Percentiles rank a stretch among this genome's conserved stretches.
Conservation (phyloP, 257 asterid genomes). For the Schizonepeta tenuifolia region DNA sequence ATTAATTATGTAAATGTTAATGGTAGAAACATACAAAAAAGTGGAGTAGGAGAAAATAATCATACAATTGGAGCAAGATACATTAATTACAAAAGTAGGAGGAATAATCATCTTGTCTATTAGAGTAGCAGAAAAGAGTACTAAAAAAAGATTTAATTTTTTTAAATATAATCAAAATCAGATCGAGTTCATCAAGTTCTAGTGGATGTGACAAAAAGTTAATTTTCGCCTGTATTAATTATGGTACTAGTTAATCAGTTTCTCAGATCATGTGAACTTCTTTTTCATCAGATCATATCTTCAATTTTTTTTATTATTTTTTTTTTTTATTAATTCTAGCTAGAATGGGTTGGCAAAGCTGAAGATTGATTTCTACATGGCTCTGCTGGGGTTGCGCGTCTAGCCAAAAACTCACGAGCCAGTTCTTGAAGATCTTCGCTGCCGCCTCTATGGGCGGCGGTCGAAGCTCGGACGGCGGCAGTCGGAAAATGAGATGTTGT, state of each 20-base stretch:
- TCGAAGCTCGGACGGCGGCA: slow-evolving; percentile 14
- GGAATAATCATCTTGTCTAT: neutral
- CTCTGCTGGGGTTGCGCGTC: slow-evolving; percentile 49
- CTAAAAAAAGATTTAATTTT: no score
- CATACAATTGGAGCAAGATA: neutral
- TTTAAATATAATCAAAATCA: neutral
- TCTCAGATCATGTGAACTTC: slow-evolving; percentile 4
- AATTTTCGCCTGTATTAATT: slow-evolving; percentile 10
- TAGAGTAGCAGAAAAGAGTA: neutral
- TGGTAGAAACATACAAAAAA: no score
- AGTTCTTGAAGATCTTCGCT: slow-evolving; percentile 68
- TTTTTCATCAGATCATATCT: neutral
- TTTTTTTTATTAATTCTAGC: slow-evolving; percentile 1
- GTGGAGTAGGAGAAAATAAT: no score
- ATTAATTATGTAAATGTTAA: no score
- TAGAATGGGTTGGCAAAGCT: slow-evolving; percentile 53
- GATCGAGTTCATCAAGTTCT: neutral
- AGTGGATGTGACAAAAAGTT: neutral
- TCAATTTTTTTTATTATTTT: neutral
- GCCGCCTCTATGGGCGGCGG: slow-evolving; percentile 39
- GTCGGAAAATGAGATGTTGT: slow-evolving; percentile 35
- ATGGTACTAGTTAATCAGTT: slow-evolving; percentile 17
- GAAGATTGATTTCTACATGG: slow-evolving; percentile 50
- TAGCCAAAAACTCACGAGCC: slow-evolving; percentile 62
- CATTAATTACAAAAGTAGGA: neutral